These are phyloP conservation scores for Purshia tridentata DNA, from an alignment of 306 rosid genomes.

Conservation along the genomic window DNA sequence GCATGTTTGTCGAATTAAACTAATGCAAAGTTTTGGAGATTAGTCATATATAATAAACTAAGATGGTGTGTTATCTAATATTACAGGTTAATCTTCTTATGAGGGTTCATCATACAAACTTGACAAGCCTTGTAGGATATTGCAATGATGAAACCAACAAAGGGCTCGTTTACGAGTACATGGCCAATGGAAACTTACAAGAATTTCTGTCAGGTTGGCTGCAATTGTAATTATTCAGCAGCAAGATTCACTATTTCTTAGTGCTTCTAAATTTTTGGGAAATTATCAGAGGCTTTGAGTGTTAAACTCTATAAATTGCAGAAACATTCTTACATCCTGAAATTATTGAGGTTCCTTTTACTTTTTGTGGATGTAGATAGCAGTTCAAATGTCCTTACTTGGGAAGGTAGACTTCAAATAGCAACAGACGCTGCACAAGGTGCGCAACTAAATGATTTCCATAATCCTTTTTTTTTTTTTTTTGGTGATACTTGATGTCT, in stretches of 20 bases:
- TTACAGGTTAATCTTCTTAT: conserved; percentile 36
- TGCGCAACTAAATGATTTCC: conserved; percentile 17
- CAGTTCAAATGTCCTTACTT: conserved; percentile 20
- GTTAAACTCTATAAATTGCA: not conserved
- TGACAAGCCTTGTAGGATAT: conserved; percentile 41
- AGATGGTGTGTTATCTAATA: not conserved
- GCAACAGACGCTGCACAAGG: conserved; percentile 45
- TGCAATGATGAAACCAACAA: conserved; percentile 28
- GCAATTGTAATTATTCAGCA: not conserved
- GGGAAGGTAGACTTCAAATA: conserved; percentile 39
- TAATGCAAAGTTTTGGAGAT: not conserved
- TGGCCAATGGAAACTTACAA: conserved; percentile 34
- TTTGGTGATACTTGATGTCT: not conserved
- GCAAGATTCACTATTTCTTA: not conserved
- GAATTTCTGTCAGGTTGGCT: conserved; percentile 31
- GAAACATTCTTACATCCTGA: not conserved
- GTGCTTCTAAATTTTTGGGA: not conserved
- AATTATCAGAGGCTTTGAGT: too few species aligned
- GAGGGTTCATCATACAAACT: conserved; percentile 43
- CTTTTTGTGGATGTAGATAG: conserved; percentile 1
- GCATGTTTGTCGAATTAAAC: conserved; percentile 24
- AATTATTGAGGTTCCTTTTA: not conserved
- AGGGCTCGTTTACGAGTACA: conserved; percentile 33
- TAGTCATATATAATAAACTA: not conserved
- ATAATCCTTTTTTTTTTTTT: not conserved